Conservation (phyloP, 1,139 yeast genomes). For the Hanseniaspora uvarum region DNA sequence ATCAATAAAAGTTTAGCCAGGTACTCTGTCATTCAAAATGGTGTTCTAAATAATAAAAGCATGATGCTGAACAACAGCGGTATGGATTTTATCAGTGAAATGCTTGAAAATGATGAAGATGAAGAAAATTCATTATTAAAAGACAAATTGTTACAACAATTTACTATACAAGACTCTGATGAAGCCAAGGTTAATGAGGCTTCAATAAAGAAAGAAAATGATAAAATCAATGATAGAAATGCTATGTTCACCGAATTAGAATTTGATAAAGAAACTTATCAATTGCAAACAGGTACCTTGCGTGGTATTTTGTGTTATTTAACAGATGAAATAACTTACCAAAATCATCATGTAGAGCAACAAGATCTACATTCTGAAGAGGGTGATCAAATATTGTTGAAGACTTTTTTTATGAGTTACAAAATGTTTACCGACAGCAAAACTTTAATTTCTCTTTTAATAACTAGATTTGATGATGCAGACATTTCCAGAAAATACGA, state of each 20-base stretch:
- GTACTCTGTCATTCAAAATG: slow-evolving; percentile 54
- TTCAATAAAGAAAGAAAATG: slow-evolving; percentile 17
- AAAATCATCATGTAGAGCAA: slow-evolving; percentile 4
- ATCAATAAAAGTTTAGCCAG: slow-evolving; percentile 33
- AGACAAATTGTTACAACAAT: slow-evolving; percentile 33
- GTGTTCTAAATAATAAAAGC: slow-evolving; percentile 33
- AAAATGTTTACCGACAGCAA: slow-evolving; percentile 61
- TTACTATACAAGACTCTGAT: slow-evolving; percentile 22
- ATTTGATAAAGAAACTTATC: slow-evolving; percentile 39
- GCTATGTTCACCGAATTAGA: slow-evolving; percentile 37
- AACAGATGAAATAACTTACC: slow-evolving; percentile 46
- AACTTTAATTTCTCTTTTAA: slow-evolving; percentile 60
- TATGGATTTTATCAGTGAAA: slow-evolving; percentile 38
- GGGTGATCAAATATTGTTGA: slow-evolving; percentile 59
- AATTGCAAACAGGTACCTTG: slow-evolving; percentile 66
- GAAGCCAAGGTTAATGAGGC: slow-evolving; percentile 12
- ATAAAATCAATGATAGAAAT: slow-evolving; percentile 27
- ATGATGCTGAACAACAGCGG: slow-evolving; percentile 51
- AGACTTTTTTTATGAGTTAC: slow-evolving; percentile 74
- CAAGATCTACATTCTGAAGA: slow-evolving; percentile 28
- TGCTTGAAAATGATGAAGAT: slow-evolving; percentile 28
- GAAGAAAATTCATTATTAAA: slow-evolving; percentile 36
- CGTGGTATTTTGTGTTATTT: slow-evolving; percentile 60
- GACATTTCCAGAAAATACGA: slow-evolving; percentile 24
- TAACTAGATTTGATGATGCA: slow-evolving; percentile 51